Evolutionary conservation across 2,329 filamentous ascomycete species (phyloP).

Genomic region (Stagonosporopsis vannaccii): DNA sequence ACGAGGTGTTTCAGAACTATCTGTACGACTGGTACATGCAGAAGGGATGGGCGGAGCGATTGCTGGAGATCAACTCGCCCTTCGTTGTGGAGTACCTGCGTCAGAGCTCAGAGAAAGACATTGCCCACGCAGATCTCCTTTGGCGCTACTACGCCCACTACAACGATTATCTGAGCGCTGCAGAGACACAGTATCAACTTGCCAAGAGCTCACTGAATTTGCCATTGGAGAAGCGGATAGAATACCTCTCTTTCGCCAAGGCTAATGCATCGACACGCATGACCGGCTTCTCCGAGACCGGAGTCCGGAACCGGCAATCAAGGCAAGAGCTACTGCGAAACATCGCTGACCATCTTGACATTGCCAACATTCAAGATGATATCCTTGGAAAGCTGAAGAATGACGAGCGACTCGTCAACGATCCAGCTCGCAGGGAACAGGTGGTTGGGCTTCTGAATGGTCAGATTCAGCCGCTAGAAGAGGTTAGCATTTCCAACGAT

Average conservation of each 20-base stretch:
- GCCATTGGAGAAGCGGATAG: slow-evolving; percentile 83
- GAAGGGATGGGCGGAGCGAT: slow-evolving; percentile 82
- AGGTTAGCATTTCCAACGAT: slow-evolving; percentile 62
- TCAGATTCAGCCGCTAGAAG: slow-evolving; percentile 76
- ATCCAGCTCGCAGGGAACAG: slow-evolving; percentile 64
- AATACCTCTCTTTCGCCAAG: slow-evolving; percentile 87
- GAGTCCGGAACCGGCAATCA: slow-evolving; percentile 66
- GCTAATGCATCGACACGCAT: slow-evolving; percentile 89
- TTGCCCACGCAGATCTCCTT: slow-evolving; percentile 84
- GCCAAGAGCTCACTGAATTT: slow-evolving; percentile 84
- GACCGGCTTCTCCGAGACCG: slow-evolving; percentile 68
- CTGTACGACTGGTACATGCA: slow-evolving; percentile 98
- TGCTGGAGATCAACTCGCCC: slow-evolving; percentile 83
- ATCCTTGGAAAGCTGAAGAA: slow-evolving; percentile 77
- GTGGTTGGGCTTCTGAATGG: slow-evolving; percentile 76
- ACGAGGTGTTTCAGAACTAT: slow-evolving; percentile 94
- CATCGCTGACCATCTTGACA: slow-evolving; percentile 84
- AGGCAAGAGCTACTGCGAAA: slow-evolving; percentile 87
- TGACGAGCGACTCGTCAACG: slow-evolving; percentile 71
- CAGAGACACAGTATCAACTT: slow-evolving; percentile 82
- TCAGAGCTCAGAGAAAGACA: slow-evolving; percentile 73
- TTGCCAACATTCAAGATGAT: slow-evolving; percentile 95
- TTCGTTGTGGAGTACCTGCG: slow-evolving; percentile 88
- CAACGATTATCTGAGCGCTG: slow-evolving; percentile 83
- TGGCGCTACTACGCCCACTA: slow-evolving; percentile 92